Conservation (phyloP, 2,329 filamentous ascomycete species). For the Sporothrix pseudoabietina region DNA sequence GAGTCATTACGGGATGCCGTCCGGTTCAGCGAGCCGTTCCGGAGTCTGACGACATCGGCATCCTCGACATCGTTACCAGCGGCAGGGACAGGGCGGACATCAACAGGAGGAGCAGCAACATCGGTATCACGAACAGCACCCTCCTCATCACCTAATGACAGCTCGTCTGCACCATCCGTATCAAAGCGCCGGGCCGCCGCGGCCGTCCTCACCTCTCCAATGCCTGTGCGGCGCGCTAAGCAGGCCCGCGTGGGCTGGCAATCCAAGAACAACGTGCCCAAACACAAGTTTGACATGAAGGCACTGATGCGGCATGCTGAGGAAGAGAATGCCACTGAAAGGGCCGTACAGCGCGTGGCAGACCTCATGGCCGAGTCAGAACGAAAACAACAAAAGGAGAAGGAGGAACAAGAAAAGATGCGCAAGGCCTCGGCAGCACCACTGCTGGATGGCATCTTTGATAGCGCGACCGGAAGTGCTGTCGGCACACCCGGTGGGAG, state of each 20-base stretch:
- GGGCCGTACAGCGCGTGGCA: conserved; percentile 52
- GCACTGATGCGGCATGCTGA: conserved; percentile 61
- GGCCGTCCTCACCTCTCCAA: conserved; percentile 44
- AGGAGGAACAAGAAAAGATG: conserved; percentile 27
- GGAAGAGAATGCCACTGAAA: conserved; percentile 61
- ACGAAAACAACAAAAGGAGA: conserved; percentile 27
- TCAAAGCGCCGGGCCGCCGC: conserved; percentile 32
- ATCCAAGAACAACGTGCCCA: conserved; percentile 45
- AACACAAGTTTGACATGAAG: conserved; percentile 66
- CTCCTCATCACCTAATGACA: conserved; percentile 21
- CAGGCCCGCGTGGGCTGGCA: conserved; percentile 24
- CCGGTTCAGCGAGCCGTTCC: conserved; percentile 16
- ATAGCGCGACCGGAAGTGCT: neutral
- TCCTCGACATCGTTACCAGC: neutral
- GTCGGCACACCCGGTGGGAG: neutral
- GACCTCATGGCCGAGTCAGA: conserved; percentile 41
- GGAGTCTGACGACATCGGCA: neutral
- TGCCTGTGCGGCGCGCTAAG: conserved; percentile 44
- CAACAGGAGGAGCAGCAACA: neutral
- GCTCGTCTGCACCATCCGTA: conserved; percentile 26
- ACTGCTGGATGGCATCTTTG: conserved; percentile 41
- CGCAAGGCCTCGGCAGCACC: conserved; percentile 35
- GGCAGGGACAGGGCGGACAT: neutral
- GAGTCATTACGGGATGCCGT: conserved; percentile 25
- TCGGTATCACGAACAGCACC: neutral